A percentile compares a stretch with the other conserved stretches of the same genome.
phyloP scores from a whole-genome alignment of 305 asterid genomes.

The Solanum aculeatissimum region DNA sequence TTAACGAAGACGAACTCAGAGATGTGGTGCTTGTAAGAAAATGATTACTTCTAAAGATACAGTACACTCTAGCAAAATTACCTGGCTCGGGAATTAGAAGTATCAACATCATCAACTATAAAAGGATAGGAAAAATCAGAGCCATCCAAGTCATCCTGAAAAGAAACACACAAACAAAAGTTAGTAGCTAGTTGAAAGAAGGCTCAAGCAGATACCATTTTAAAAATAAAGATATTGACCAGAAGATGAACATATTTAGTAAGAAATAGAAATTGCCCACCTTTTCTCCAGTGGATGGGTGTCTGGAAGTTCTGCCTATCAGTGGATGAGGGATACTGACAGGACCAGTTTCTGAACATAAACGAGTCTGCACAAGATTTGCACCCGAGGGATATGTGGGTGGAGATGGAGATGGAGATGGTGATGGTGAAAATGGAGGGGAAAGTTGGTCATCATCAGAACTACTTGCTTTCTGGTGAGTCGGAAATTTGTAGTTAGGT shows the following conservation, averaged over 20 bases:
- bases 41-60: neutral
- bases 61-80: conserved; percentile 9
- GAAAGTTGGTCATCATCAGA: conserved; percentile 61
- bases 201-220: neutral
- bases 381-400: conserved; percentile 47
- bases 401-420: conserved; percentile 51
- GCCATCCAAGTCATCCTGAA: conserved; percentile 87
- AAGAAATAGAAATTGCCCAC: conserved; percentile 17
- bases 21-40: neutral
- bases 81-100: conserved; percentile 60
- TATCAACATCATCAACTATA: conserved; percentile 92
- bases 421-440: conserved; percentile 84
- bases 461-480: conserved; percentile 26
- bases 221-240: neutral
- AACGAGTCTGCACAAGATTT: conserved; percentile 29
- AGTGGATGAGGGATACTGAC: conserved; percentile 86
- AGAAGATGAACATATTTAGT: neutral
- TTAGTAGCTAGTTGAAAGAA: neutral
- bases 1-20: neutral
- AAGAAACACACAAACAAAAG: conserved; percentile 8
- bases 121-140: conserved; percentile 77
- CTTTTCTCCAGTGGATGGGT: conserved; percentile 61
- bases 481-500: conserved; percentile 27
- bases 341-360: conserved; percentile 70
- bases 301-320: conserved; percentile 59